phyloP scores from a whole-genome alignment of 2,329 filamentous ascomycete species.

The Helotiales sp. region DNA sequence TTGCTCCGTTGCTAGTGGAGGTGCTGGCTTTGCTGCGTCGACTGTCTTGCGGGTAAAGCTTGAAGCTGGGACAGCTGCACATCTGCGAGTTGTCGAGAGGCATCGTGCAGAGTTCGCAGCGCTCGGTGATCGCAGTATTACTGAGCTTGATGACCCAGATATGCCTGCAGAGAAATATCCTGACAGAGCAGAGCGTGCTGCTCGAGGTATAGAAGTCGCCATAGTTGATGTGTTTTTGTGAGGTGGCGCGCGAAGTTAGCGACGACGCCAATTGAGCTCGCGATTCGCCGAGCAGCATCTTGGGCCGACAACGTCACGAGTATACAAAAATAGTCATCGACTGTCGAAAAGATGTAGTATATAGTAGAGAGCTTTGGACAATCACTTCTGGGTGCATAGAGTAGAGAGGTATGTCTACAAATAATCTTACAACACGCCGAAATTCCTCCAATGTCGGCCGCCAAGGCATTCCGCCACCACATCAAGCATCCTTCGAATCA shows the following conservation, averaged over 20 bases:
- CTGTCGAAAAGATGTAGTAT: neutral
- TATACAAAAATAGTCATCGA: neutral
- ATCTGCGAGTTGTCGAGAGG: conserved; percentile 34
- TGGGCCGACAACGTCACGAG: neutral
- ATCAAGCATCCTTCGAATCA: conserved; percentile 69
- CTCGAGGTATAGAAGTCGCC: conserved; percentile 33
- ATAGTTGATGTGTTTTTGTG: conserved; percentile 24
- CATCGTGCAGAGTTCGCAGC: conserved; percentile 18
- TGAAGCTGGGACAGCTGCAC: conserved; percentile 35
- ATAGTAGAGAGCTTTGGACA: neutral
- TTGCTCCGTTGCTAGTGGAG: conserved; percentile 42
- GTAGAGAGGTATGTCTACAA: conserved; percentile 3
- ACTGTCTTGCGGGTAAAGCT: conserved; percentile 34
- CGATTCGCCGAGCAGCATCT: conserved; percentile 14
- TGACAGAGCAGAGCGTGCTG: conserved; percentile 33
- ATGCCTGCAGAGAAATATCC: conserved; percentile 21
- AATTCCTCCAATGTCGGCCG: conserved; percentile 3
- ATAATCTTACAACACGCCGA: conserved; percentile 20
- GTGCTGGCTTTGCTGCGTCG: conserved; percentile 19
- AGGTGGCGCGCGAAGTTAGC: conserved; percentile 27
- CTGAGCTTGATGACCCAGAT: conserved; percentile 13
- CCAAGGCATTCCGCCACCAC: neutral
- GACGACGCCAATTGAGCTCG: conserved; percentile 15
- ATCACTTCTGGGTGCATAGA: neutral
- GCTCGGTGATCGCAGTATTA: neutral